Evolutionary conservation across 768 basidiomycete species (phyloP).

Genomic region (Myochromella boudieri): DNA sequence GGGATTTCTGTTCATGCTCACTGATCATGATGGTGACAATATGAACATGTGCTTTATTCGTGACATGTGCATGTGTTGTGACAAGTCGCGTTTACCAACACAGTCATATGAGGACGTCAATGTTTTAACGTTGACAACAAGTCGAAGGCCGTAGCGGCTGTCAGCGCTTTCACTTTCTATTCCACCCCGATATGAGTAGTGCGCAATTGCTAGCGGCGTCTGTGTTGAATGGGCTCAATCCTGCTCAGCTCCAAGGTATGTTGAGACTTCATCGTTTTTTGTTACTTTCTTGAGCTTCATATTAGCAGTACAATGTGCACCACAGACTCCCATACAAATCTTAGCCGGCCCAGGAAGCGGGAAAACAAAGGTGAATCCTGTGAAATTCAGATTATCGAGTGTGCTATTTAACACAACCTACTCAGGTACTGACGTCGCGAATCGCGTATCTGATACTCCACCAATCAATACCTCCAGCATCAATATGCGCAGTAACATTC

Average conservation of each 20-base stretch:
- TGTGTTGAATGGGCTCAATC: slow-evolving; percentile 9
- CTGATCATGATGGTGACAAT: too few relatives aligned
- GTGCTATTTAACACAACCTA: neutral
- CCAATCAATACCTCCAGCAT: slow-evolving; percentile 48
- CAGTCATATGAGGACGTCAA: slow-evolving; percentile 31
- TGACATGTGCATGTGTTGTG: slow-evolving; percentile 5
- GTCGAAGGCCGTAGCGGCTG: too few relatives aligned
- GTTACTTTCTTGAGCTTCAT: neutral
- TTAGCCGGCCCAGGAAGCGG: slow-evolving; percentile 80
- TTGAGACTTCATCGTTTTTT: neutral
- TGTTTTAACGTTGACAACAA: too few relatives aligned
- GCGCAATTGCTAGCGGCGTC: too few relatives aligned
- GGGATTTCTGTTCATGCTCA: too few relatives aligned
- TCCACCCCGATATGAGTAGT: too few relatives aligned
- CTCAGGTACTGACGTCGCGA: slow-evolving; percentile 34
- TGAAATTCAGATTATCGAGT: neutral
- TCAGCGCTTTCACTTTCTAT: too few relatives aligned
- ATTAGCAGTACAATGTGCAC: slow-evolving; percentile 66
- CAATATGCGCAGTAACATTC: slow-evolving; percentile 82
- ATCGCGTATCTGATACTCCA: slow-evolving; percentile 64
- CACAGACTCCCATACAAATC: slow-evolving; percentile 69
- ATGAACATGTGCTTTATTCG: slow-evolving; percentile 63
- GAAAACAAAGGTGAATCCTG: slow-evolving; percentile 55
- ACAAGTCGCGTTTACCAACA: neutral
- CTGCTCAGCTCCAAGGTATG: slow-evolving; percentile 16